Percentiles rank a stretch among this genome's conserved stretches.
Evolutionary conservation across 306 rosid genomes (phyloP).

Genomic region (Cucurbita argyrosperma): DNA sequence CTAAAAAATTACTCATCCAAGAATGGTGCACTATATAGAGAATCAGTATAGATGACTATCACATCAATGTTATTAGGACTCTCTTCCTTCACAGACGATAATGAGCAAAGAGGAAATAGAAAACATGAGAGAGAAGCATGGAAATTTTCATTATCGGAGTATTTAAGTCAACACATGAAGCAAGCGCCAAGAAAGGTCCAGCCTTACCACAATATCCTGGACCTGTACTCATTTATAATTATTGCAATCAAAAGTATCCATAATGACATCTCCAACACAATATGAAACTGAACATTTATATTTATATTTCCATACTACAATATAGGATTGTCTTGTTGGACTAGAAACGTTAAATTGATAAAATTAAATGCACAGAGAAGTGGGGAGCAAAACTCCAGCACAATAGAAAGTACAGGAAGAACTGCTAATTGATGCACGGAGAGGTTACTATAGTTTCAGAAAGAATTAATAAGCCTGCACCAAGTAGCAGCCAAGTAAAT

Average conservation of each 20-base stretch:
- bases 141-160: neutral
- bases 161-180: neutral
- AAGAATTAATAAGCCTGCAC: neutral
- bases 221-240: neutral
- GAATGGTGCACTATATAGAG: neutral
- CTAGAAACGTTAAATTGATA: neutral
- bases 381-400: neutral
- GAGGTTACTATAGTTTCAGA: neutral
- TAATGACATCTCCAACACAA: neutral
- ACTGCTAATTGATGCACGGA: neutral
- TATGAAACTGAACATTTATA: neutral
- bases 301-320: neutral
- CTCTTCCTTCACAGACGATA: neutral
- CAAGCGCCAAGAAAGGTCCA: neutral
- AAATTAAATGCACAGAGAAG: neutral
- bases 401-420: neutral
- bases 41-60: neutral
- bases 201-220: neutral
- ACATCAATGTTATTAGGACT: neutral
- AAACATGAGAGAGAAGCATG: neutral
- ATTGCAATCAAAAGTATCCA: neutral
- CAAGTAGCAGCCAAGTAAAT: neutral
- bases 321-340: neutral
- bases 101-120: neutral
- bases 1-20: neutral